Evolutionary conservation across 805 yeast genomes (phyloP).

Genomic region (Kuraishia ogatae): DNA sequence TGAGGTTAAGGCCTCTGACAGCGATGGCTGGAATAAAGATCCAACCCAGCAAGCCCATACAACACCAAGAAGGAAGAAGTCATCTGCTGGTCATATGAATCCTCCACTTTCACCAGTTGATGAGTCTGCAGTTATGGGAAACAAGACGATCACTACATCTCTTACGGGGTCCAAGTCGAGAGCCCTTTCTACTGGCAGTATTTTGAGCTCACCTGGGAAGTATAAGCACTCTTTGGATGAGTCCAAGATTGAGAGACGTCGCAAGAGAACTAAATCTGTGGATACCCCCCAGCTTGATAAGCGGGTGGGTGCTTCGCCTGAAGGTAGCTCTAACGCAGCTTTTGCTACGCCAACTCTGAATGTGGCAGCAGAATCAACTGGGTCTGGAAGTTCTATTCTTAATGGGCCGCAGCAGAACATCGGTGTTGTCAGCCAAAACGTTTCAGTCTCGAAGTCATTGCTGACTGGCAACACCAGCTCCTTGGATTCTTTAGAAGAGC

Average conservation of each 20-base stretch:
- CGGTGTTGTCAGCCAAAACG: not conserved
- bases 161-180: slow-evolving; percentile 1
- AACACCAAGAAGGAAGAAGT: not conserved
- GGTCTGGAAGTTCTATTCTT: no score
- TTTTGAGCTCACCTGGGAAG: not conserved
- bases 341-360: not conserved
- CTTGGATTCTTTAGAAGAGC: slow-evolving; percentile 3
- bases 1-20: not conserved
- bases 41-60: not conserved
- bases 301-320: not conserved
- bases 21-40: not conserved
- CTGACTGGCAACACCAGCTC: not conserved
- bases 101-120: not conserved
- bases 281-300: not conserved
- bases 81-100: not conserved
- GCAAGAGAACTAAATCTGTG: not conserved
- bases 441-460: not conserved
- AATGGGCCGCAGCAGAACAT: not conserved
- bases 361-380: not conserved
- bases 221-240: not conserved
- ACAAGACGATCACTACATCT: not conserved
- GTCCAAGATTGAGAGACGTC: not conserved
- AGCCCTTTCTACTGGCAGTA: slow-evolving; percentile 2
- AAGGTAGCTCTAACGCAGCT: not conserved
- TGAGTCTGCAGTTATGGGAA: slow-evolving; percentile 3